These are phyloP conservation scores for Daldinia eschscholtzii DNA, from an alignment of 2,329 filamentous ascomycete genomes.

Conservation along the genomic window DNA sequence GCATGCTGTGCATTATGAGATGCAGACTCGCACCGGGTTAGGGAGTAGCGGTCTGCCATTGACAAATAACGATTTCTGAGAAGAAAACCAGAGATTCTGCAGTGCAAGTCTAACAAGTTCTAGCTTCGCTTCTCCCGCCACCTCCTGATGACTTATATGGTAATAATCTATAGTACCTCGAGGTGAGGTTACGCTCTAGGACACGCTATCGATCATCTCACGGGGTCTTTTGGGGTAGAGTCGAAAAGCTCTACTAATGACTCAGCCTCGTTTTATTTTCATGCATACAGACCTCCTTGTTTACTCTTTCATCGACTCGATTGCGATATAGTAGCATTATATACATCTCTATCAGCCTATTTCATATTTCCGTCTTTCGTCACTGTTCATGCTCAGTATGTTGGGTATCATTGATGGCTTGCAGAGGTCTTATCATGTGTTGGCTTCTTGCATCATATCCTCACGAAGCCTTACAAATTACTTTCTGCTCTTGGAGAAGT, in stretches of 20 bases:
- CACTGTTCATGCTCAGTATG: not conserved
- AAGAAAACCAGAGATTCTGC: not conserved
- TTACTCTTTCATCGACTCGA: not conserved
- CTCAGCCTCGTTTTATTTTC: not conserved
- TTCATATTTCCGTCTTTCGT: slow-evolving; percentile 3
- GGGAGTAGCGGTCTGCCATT: slow-evolving; percentile 28
- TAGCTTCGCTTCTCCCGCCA: not conserved
- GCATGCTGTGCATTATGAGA: slow-evolving; percentile 22
- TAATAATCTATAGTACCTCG: not conserved
- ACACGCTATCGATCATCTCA: not conserved
- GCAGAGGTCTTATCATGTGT: not conserved
- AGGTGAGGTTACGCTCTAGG: not conserved
- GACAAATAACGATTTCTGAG: slow-evolving; percentile 10
- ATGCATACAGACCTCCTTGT: not conserved
- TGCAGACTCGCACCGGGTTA: slow-evolving; percentile 7
- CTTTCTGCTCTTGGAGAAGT: not conserved
- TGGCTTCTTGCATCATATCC: not conserved
- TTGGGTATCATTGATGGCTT: not conserved
- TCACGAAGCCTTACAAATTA: not conserved
- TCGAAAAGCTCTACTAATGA: not conserved
- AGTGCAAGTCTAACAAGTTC: not conserved
- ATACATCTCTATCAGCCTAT: not conserved
- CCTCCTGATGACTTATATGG: not conserved
- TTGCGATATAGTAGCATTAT: not conserved
- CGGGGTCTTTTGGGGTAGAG: not conserved